Base-by-base conservation (phyloP, 2,329 filamentous ascomycete genomes). In the Penicillium brasilianum region DNA sequence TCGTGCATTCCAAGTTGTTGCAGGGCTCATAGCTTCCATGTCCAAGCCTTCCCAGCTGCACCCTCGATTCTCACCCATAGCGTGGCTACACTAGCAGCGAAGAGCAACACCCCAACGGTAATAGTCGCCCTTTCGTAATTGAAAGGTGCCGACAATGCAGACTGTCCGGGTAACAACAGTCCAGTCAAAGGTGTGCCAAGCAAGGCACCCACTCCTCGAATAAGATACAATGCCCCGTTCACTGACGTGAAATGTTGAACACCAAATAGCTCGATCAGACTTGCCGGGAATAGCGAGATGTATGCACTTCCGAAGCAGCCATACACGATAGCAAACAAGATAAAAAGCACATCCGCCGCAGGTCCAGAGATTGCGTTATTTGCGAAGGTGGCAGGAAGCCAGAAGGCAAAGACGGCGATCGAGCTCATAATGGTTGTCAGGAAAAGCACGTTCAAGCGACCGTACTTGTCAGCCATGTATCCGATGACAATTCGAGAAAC, bases 371-470 rank as follows among this genome's bases (percentile, higher is more conserved):
- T 58, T 11, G 55, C 52, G 8, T 25, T 18, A 7, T 50, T 60
- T 0, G 62, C 59, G 36, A 69, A 67, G 16, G 69, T 70, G 0
- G 71, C 68, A 1, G 69, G 68, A 1, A 73, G 49, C 68, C 69
- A 74, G 37, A 74, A 66, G 8, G 58, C 69, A 41, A 72, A 69
- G 3, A 74, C 69, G 11, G 68, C 63, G 8, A 74, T 63, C 2
- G 73, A 63, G 44, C 75, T 75, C 44, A 76, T 57, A 6, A 76
- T 60, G 0, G 69, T 76, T 32, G 68, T 74, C 20, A 76, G 56
- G 8, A 78, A 71, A 1, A 81, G 66, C 1, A 77, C 73, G 61
- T 81, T 80, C 46, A 80, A 71, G 13, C 82, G 78, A 28, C 79
- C 79, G 11, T 76, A 65, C 4, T 72, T 68, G 60, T 81, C 79